These are phyloP conservation scores for Sporisorium iseilematis-ciliati DNA, from an alignment of 1,284 basidiomycete genomes.

Conservation along the genomic window DNA sequence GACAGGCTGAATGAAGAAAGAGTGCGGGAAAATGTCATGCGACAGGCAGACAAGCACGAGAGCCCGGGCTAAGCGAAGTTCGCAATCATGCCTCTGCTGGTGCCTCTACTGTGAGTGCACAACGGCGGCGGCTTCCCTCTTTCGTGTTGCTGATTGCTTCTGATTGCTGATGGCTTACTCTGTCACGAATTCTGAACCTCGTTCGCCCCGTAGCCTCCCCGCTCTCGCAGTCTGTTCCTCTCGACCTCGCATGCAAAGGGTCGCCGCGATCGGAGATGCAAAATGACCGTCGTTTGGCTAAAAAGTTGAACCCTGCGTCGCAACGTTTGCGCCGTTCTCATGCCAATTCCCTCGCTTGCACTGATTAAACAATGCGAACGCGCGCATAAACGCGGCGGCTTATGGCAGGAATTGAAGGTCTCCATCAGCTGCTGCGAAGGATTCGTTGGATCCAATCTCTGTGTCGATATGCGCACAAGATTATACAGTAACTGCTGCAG, in stretches of 20 bases:
- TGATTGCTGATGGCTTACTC: neutral
- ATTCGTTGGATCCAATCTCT: too few species aligned
- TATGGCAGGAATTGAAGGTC: neutral
- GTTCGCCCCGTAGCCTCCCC: too few species aligned
- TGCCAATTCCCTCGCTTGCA: neutral
- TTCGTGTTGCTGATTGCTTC: too few species aligned
- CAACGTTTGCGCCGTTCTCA: neutral
- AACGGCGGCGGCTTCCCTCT: neutral
- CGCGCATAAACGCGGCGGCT: neutral
- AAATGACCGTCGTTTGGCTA: neutral
- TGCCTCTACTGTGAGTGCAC: too few species aligned
- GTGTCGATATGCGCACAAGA: too few species aligned
- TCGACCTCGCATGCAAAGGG: neutral
- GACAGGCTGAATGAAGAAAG: neutral
- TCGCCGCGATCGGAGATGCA: slow-evolving; percentile 18
- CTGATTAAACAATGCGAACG: neutral
- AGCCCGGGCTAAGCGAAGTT: neutral
- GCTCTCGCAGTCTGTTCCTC: neutral
- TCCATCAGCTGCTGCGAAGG: too few species aligned
- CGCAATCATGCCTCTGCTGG: neutral
- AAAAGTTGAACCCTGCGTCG: neutral
- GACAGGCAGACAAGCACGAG: neutral
- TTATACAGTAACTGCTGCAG: too few species aligned
- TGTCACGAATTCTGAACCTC: too few species aligned
- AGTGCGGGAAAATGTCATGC: neutral